A percentile compares a stretch with the other conserved stretches of the same genome.
Evolutionary conservation across 257 asterid species (phyloP).

Genomic region (Orobanche coerulescens): DNA sequence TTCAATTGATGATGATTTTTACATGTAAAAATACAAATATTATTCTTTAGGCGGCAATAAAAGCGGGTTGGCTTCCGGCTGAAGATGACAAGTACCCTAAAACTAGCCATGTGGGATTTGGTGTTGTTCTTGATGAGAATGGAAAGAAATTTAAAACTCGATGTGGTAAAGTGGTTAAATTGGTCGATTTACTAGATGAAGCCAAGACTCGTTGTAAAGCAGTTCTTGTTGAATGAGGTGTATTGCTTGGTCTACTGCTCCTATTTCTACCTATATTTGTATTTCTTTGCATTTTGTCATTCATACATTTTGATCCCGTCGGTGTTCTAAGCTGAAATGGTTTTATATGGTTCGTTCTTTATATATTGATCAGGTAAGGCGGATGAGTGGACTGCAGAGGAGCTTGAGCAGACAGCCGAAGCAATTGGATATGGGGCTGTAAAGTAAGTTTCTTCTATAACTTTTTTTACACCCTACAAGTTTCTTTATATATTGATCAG

Average conservation of each 20-base stretch:
- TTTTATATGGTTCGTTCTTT: neutral
- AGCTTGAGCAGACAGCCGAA: slow-evolving; percentile 62
- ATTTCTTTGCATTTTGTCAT: neutral
- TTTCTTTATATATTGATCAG: neutral
- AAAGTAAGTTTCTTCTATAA: slow-evolving; percentile 39
- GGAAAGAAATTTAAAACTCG: slow-evolving; percentile 62
- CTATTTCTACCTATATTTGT: neutral
- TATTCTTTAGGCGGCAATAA: slow-evolving; percentile 62
- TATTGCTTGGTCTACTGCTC: neutral
- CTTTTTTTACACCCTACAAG: too few species aligned
- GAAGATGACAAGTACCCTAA: slow-evolving; percentile 45
- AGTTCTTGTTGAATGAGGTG: slow-evolving; percentile 51
- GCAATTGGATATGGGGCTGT: slow-evolving; percentile 74
- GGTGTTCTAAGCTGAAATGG: neutral
- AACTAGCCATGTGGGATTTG: slow-evolving; percentile 64
- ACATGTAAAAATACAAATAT: too few species aligned
- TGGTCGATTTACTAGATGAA: slow-evolving; percentile 62
- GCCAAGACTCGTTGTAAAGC: slow-evolving; percentile 51
- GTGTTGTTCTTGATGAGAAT: slow-evolving; percentile 60
- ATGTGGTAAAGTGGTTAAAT: slow-evolving; percentile 51
- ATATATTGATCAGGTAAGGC: slow-evolving; percentile 50
- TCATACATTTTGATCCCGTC: neutral
- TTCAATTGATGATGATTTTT: too few species aligned
- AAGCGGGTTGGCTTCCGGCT: slow-evolving; percentile 60
- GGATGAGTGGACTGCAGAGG: slow-evolving; percentile 50